Conservation (phyloP, 2,329 filamentous ascomycete genomes). For the Pseudogymnoascus sp. region DNA sequence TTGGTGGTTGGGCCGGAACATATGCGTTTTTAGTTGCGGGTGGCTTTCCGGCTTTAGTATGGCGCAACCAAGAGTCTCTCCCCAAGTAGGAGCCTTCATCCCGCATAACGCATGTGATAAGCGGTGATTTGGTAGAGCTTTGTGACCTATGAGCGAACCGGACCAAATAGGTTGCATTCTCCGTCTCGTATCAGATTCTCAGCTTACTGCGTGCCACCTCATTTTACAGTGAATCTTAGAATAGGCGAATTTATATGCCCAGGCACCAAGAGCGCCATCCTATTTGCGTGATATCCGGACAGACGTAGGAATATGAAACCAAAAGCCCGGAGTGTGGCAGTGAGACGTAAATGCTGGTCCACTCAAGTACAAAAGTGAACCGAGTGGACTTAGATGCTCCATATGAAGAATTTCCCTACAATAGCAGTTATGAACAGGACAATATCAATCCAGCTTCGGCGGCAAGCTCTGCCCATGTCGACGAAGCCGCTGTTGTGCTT, state of each 20-base stretch:
- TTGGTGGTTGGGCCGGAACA: too few species aligned
- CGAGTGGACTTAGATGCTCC: neutral
- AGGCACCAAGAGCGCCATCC: neutral
- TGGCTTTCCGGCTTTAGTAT: slow-evolving; percentile 4
- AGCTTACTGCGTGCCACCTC: neutral
- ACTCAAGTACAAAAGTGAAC: neutral
- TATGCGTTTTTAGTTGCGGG: neutral
- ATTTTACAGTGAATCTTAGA: neutral
- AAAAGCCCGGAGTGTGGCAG: neutral
- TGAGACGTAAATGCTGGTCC: neutral
- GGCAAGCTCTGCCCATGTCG: neutral
- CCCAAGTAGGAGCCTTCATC: neutral
- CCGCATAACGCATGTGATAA: neutral
- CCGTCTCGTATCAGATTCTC: neutral
- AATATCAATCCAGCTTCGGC: neutral
- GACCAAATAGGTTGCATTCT: neutral
- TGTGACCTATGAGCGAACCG: neutral
- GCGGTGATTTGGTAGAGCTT: neutral
- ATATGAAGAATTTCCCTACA: neutral
- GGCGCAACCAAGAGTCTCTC: neutral
- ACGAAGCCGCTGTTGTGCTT: neutral
- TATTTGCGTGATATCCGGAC: neutral
- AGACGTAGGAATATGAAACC: neutral
- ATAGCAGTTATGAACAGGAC: neutral
- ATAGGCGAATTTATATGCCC: neutral